Evolutionary conservation across 129 eudicot species (phyloP), one percentile per base, ranked within the genome.

Genomic region (sunflower (Helianthus annuus)): DNA sequence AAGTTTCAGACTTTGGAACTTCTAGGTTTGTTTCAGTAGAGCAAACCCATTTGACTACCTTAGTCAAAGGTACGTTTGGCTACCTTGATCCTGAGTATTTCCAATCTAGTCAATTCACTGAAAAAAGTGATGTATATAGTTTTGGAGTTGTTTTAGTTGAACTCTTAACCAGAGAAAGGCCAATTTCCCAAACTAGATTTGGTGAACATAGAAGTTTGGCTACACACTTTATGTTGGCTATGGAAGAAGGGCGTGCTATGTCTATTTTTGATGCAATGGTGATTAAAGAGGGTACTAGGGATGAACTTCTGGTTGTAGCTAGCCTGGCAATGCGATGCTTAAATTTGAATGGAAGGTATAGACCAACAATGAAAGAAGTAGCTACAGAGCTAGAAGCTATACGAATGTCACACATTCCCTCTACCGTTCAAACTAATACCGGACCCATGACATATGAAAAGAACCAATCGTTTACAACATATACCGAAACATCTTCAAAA

Each of bases 81-180:
- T 73, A 79, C 51, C 42, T 79, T n/a, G 83, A 79, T 68, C 83
- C 76, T 0, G 69, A 78, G 56, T 78, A 78, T 59, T 78, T 78
- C 16, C 73, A 66, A 7, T 78, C 78, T 29, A 72, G 82, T 10
- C 74, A 71, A 39, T 78, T 54, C 48, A 78, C 74, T 0, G 78
- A 78, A 32, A 78, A 78, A 9, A 78, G 78, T 48, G 82, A 72
- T 14, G 78, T 78, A 1, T 72, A 78, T 51, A 78, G 82, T 24
- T 78, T 71, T 65, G 82, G 78, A 36, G 78, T 72, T 34, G 82
- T 78, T 72, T 68, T 71, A 17, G 62, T 66, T 48, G 59, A 72
- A 56, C 46, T 73, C 1, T 66, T 66, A 24, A 72, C 78, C 1
- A 44, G 78, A 36, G 45, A 71, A 78, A 72, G n/a, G 10, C 73